Evolutionary conservation across 306 rosid genomes (phyloP).

Genomic region (Benincasa hispida): DNA sequence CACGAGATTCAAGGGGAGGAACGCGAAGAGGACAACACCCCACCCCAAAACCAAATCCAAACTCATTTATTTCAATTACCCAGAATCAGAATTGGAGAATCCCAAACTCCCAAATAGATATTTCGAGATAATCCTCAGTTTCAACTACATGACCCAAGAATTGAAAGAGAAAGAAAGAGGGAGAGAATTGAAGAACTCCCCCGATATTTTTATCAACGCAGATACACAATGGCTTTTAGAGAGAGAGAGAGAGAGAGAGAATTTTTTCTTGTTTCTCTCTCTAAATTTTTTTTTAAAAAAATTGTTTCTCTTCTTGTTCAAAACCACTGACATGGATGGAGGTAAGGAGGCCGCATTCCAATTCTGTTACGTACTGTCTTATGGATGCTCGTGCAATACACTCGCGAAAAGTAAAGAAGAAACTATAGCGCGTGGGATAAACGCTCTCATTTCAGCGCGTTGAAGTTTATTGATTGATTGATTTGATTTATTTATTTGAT

Average conservation of each 20-base stretch:
- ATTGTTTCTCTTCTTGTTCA: not conserved
- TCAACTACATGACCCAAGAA: not conserved
- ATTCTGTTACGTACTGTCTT: not conserved
- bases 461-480: not conserved
- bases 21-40: slow-evolving; percentile 8
- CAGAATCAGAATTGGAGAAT: slow-evolving; percentile 4
- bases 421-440: not conserved
- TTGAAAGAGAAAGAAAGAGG: not conserved
- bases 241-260: not conserved
- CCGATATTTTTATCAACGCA: not conserved
- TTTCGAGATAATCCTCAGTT: not conserved
- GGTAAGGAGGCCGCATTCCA: not conserved
- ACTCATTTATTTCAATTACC: slow-evolving; percentile 30
- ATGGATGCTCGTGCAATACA: not conserved
- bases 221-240: not conserved
- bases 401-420: not conserved
- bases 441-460: not conserved
- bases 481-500: not conserved
- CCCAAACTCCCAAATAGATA: not conserved
- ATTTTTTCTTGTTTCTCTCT: not conserved
- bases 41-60: slow-evolving; percentile 12
- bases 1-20: slow-evolving; percentile 34
- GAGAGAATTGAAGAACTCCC: not conserved
- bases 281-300: not conserved
- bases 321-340: not conserved